phyloP scores from a whole-genome alignment of 2,329 filamentous ascomycete genomes.

The Ophiobolus disseminans region DNA sequence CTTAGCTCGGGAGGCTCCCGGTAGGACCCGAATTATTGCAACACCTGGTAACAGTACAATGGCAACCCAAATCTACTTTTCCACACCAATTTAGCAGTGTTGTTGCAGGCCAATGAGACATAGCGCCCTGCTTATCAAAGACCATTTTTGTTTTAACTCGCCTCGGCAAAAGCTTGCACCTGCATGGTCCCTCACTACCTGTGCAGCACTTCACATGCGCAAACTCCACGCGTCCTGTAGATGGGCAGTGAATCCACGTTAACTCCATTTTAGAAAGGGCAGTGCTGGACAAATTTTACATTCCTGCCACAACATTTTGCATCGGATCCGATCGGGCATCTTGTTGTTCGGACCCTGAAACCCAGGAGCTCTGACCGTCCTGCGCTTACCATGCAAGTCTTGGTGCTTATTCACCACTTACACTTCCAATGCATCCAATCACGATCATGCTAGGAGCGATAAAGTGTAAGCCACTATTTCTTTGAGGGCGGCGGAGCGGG shows the following conservation, averaged over 20 bases:
- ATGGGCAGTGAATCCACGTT: too few relatives aligned
- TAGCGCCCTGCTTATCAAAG: constrained; percentile 1
- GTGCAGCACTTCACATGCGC: neutral
- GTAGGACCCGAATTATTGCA: too few relatives aligned
- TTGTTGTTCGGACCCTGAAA: constrained; percentile 1
- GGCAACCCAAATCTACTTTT: too few relatives aligned
- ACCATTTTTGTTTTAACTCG: constrained; percentile 1
- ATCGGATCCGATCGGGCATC: neutral
- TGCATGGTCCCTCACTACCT: neutral
- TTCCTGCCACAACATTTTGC: neutral
- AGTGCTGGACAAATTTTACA: neutral
- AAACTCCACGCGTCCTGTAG: too few relatives aligned
- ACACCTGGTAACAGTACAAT: too few relatives aligned
- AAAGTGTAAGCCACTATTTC: constrained; percentile 1
- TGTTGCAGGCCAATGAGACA: neutral
- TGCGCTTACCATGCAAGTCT: constrained; percentile 3
- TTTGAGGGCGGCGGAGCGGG: neutral
- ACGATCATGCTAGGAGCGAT: neutral
- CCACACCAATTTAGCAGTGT: too few relatives aligned
- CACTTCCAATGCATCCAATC: neutral
- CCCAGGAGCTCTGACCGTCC: constrained; percentile 1
- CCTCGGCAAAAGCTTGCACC: constrained; percentile 4
- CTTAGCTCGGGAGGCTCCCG: too few relatives aligned
- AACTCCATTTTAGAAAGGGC: neutral
- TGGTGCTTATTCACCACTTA: constrained; percentile 5